A percentile compares a stretch with the other conserved stretches of the same genome.
Conservation (phyloP, 495 filamentous ascomycete genomes). For the Aspergillus mulundensis region DNA sequence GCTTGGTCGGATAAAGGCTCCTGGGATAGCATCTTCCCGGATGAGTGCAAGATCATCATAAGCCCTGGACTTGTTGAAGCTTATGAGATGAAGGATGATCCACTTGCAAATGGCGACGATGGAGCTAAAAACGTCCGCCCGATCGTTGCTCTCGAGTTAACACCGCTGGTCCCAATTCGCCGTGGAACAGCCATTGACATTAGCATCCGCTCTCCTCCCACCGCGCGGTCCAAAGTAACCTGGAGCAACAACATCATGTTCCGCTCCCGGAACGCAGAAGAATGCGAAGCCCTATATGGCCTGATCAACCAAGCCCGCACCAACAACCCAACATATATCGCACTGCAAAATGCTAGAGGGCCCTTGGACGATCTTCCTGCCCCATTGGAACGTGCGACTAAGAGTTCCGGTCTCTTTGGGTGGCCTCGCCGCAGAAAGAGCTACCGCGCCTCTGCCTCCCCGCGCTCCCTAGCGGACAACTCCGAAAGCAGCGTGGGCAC, state of each 20-base stretch:
- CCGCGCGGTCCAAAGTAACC: conserved; percentile 63
- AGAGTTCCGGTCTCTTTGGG: conserved; percentile 40
- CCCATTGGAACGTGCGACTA: conserved; percentile 29
- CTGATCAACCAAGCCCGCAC: conserved; percentile 79
- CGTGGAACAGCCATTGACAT: conserved; percentile 90
- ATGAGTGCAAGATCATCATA: conserved; percentile 74
- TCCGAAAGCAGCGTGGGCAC: conserved; percentile 57
- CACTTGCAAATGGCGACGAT: conserved; percentile 16
- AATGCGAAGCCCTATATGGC: conserved; percentile 76
- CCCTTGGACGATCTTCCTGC: conserved; percentile 30
- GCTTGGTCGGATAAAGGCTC: conserved; percentile 76
- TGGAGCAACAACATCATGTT: conserved; percentile 78
- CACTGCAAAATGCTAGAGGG: conserved; percentile 66
- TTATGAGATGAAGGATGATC: conserved; percentile 55
- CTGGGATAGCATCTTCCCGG: conserved; percentile 75
- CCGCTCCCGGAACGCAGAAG: conserved; percentile 70
- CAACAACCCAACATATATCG: conserved; percentile 84
- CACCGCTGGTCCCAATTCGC: conserved; percentile 80
- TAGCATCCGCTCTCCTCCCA: conserved; percentile 80
- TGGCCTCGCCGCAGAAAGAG: conserved; percentile 49
- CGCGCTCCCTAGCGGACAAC: conserved; percentile 48
- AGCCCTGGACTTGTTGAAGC: conserved; percentile 85
- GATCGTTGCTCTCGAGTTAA: conserved; percentile 76
- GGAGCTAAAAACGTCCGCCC: conserved; percentile 46
- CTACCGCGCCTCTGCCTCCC: conserved; percentile 55